phyloP scores from a whole-genome alignment of 305 asterid species.

The Rubia tinctorum region DNA sequence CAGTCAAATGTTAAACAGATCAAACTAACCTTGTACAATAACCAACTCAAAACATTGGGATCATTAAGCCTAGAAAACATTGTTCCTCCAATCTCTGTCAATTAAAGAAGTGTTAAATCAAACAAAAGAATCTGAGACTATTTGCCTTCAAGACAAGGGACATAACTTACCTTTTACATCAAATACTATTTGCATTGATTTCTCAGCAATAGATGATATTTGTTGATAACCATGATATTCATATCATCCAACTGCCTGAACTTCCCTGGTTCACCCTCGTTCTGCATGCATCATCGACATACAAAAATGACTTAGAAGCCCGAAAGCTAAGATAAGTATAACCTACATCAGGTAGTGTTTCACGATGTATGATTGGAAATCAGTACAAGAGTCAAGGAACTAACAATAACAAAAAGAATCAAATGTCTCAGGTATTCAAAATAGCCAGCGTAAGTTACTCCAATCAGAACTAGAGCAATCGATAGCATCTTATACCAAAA shows the following conservation, averaged over 20 bases:
- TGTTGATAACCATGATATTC: constrained; percentile 75
- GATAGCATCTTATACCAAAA: background rate
- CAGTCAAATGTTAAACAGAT: constrained; percentile 13
- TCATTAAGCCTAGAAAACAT: constrained; percentile 92
- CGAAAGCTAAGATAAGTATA: background rate
- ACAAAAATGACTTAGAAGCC: constrained; percentile 10
- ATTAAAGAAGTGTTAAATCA: constrained; percentile 11
- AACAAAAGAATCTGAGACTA: background rate
- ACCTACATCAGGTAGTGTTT: background rate
- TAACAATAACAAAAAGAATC: background rate
- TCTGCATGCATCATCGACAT: constrained; percentile 42
- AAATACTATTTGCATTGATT: constrained; percentile 81
- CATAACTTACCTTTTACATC: constrained; percentile 68
- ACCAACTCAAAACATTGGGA: constrained; percentile 76
- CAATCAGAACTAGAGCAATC: background rate
- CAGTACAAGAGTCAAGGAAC: background rate
- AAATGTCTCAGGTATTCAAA: background rate
- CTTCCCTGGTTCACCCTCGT: constrained; percentile 73
- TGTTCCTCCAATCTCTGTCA: constrained; percentile 70
- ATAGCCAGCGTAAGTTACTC: background rate
- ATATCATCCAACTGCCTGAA: constrained; percentile 94
- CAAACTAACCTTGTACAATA: constrained; percentile 71
- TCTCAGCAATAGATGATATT: constrained; percentile 60
- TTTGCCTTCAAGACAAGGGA: background rate
- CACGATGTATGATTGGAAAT: background rate